Evolutionary conservation across 805 yeast species (phyloP), one percentile per base, ranked within the genome.

Genomic region (Tetrapisispora taiwanensis): DNA sequence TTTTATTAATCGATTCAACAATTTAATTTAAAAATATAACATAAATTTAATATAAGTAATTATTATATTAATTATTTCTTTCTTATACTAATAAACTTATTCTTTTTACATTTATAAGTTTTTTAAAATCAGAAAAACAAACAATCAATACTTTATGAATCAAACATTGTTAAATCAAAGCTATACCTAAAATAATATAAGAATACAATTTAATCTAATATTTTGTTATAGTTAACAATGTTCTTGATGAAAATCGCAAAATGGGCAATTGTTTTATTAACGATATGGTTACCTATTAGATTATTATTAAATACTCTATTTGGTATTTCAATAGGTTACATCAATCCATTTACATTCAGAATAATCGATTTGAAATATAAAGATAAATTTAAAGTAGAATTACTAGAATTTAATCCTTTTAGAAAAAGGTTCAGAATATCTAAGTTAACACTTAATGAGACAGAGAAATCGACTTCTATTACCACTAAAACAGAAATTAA

Each of bases 341-440:
- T 55, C 34, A 54, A 59, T 34, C 59, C 60, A 18, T 28, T 56
- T n/a, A 52, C 45, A 32, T 39, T 49, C 2, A 50, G 49, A 41
- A 30, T 56, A 13, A 37, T 33, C 9, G 40, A 49, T 8, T 31
- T 59, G 9, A 27, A 32, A 3, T 44, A 48, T 18, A 48, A 47
- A 24, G 48, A 48, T 42, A 46, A 41, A 10, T 39, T 44, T 14
- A 17, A 43, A 10, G 35, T 58, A n/a, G 43, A 44, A 20, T 48
- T 53, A 13, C 17, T 58, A 7, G 56, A 53, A 39, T 34, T 57
- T 17, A 39, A 47, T 6, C 54, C 50, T 4, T 41, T 51, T 18
- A 50, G 55, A 30, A 56, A 45, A 34, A 54, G 46, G 30, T 31
- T 54, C 13, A 36, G 51, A 3, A 18, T 52, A 3, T 42, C 41